Conservation (phyloP, 805 yeast species). For the Metschnikowia kofuensis region DNA sequence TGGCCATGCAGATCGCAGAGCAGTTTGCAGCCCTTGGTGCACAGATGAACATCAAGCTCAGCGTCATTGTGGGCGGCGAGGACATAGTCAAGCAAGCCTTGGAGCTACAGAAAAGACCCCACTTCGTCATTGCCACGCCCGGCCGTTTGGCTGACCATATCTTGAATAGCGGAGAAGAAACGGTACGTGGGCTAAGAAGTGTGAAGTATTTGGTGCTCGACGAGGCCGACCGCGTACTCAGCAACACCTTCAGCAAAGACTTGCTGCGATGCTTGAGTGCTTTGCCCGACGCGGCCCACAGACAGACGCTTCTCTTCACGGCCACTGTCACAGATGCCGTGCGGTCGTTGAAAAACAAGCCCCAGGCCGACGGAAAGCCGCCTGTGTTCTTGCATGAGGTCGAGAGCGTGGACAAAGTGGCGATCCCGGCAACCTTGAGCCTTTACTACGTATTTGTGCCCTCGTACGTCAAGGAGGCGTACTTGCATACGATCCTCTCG, state of each 20-base stretch:
- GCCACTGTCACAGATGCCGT: slow-evolving; percentile 96
- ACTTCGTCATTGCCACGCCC: slow-evolving; percentile 94
- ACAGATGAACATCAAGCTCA: slow-evolving; percentile 76
- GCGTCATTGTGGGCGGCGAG: slow-evolving; percentile 91
- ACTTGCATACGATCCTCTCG: slow-evolving; percentile 65
- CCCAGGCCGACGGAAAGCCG: slow-evolving; percentile 51
- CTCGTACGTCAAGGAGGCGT: slow-evolving; percentile 85
- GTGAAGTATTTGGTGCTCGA: slow-evolving; percentile 83
- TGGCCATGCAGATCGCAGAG: slow-evolving; percentile 95
- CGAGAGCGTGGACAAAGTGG: slow-evolving; percentile 68
- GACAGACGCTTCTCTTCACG: slow-evolving; percentile 90
- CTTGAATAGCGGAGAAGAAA: slow-evolving; percentile 82
- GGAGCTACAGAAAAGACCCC: slow-evolving; percentile 79
- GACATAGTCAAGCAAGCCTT: slow-evolving; percentile 88
- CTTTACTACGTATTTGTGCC: slow-evolving; percentile 76
- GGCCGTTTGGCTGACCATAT: slow-evolving; percentile 95
- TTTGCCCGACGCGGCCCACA: slow-evolving; percentile 64
- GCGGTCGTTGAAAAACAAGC: slow-evolving; percentile 65
- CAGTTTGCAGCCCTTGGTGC: slow-evolving; percentile 94
- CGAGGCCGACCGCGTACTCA: slow-evolving; percentile 91
- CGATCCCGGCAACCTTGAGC: slow-evolving; percentile 71
- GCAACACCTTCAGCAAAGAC: slow-evolving; percentile 80
- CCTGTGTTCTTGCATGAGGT: slow-evolving; percentile 72
- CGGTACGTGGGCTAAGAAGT: slow-evolving; percentile 72
- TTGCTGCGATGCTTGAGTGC: slow-evolving; percentile 67